These are phyloP conservation scores for Coelastrella sp. DNA, from an alignment of 139 green algal species.

Conservation along the genomic window DNA sequence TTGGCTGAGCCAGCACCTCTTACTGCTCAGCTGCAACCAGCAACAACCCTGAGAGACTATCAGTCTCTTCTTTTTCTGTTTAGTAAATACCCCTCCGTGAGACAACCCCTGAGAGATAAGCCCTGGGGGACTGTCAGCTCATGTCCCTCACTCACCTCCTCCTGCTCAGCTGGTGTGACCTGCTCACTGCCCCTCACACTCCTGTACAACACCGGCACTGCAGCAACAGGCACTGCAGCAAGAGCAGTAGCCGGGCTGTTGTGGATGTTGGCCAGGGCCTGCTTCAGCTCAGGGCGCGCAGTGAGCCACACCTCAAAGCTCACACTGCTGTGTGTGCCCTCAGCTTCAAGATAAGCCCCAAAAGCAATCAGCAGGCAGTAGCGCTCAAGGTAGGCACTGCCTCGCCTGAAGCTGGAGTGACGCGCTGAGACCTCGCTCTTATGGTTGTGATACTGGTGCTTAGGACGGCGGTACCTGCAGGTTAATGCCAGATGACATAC, in stretches of 20 bases:
- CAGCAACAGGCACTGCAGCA: conserved; percentile 71
- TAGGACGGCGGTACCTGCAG: conserved; percentile 29
- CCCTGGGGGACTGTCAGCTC: background rate
- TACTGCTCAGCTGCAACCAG: too few species aligned
- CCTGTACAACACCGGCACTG: conserved; percentile 52
- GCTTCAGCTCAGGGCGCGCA: conserved; percentile 51
- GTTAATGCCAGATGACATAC: background rate
- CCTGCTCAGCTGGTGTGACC: conserved; percentile 53
- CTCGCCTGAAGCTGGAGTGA: conserved; percentile 86
- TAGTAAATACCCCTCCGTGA: too few species aligned
- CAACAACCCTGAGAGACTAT: too few species aligned
- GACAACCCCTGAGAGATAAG: background rate
- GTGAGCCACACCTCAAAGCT: conserved; percentile 74
- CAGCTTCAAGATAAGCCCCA: conserved; percentile 81
- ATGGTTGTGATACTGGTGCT: conserved; percentile 44
- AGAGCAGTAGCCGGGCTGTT: conserved; percentile 83
- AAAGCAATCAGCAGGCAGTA: conserved; percentile 95
- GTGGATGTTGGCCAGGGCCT: conserved; percentile 74
- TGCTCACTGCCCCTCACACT: conserved; percentile 18
- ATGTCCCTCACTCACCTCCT: background rate
- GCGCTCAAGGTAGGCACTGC: conserved; percentile 89
- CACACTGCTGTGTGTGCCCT: conserved; percentile 44
- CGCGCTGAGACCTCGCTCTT: conserved; percentile 68
- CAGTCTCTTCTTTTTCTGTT: too few species aligned
- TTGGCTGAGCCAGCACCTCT: too few species aligned